A percentile compares a stretch with the other conserved stretches of the same genome.
Evolutionary conservation across 2,329 filamentous ascomycete species (phyloP).

Genomic region (Nannizzia gypsea): DNA sequence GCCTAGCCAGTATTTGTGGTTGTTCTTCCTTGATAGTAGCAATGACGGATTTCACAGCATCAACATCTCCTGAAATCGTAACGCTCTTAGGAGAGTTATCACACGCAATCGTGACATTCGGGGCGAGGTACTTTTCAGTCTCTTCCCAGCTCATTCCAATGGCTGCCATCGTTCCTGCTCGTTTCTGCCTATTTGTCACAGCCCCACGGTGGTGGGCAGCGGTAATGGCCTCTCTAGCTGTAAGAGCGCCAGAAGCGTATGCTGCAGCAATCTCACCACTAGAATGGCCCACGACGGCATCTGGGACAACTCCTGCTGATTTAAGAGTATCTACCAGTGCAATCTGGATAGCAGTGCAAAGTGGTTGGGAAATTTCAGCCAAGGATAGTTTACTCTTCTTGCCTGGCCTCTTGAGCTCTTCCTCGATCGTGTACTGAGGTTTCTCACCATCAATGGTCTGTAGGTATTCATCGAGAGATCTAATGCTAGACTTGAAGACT

Average conservation of each 20-base stretch:
- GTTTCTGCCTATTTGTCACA: not conserved
- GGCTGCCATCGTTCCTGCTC: conserved; percentile 11
- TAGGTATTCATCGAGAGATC: not conserved
- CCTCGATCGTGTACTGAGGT: too few relatives aligned
- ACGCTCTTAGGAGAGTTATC: conserved; percentile 11
- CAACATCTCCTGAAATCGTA: conserved; percentile 12
- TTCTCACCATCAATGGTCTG: not conserved
- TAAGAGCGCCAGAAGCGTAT: conserved; percentile 14
- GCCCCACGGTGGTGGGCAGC: conserved; percentile 15
- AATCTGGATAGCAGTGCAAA: conserved; percentile 19
- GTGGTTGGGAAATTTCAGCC: conserved; percentile 20
- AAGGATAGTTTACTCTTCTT: conserved; percentile 10
- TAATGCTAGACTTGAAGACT: not conserved
- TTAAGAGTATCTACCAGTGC: conserved; percentile 16
- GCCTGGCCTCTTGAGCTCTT: too few relatives aligned
- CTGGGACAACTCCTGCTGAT: conserved; percentile 13
- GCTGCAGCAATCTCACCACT: conserved; percentile 22
- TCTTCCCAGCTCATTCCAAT: conserved; percentile 6
- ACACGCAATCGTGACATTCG: conserved; percentile 11
- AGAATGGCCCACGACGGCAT: conserved; percentile 17
- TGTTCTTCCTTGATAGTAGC: not conserved
- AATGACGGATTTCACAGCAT: conserved; percentile 1
- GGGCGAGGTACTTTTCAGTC: not conserved
- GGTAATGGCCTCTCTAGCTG: conserved; percentile 7
- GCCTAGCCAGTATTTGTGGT: conserved; percentile 14